phyloP scores from a whole-genome alignment of 2,329 filamentous ascomycete genomes.

The Westerdykella ornata region DNA sequence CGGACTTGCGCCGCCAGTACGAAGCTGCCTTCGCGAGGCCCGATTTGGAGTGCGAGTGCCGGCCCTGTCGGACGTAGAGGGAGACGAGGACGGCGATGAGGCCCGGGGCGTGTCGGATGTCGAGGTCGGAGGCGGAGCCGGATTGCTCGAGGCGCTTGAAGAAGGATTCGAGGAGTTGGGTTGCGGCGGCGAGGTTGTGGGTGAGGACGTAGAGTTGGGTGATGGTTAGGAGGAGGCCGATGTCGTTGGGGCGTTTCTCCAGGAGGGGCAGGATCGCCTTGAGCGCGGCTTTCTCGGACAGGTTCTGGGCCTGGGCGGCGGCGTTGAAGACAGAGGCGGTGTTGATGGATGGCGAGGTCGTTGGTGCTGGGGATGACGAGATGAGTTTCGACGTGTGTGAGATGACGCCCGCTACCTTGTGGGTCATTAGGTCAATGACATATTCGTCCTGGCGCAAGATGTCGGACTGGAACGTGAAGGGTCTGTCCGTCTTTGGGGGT shows the following conservation, averaged over 20 bases:
- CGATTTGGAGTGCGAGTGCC: conserved; percentile 61
- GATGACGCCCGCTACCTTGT: conserved; percentile 62
- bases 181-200: conserved; percentile 65
- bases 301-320: conserved; percentile 56
- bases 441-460: conserved; percentile 58
- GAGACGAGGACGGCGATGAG: conserved; percentile 73
- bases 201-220: conserved; percentile 72
- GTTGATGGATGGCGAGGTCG: conserved; percentile 47
- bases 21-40: conserved; percentile 73
- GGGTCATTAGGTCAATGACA: conserved; percentile 57
- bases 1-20: conserved; percentile 66
- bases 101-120: conserved; percentile 76
- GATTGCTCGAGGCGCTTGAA: conserved; percentile 64
- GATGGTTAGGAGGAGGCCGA: conserved; percentile 72
- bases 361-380: conserved; percentile 40
- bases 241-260: conserved; percentile 67
- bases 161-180: conserved; percentile 68
- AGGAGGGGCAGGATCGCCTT: conserved; percentile 63
- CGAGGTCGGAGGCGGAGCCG: conserved; percentile 50
- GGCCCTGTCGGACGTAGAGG: conserved; percentile 69
- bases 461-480: conserved; percentile 65
- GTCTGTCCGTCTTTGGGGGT: conserved; percentile 53
- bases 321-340: conserved; percentile 61
- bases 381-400: conserved; percentile 49
- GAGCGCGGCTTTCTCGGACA: conserved; percentile 56